Conservation (phyloP, 2,329 filamentous ascomycete species). For the Monilinia polystroma region DNA sequence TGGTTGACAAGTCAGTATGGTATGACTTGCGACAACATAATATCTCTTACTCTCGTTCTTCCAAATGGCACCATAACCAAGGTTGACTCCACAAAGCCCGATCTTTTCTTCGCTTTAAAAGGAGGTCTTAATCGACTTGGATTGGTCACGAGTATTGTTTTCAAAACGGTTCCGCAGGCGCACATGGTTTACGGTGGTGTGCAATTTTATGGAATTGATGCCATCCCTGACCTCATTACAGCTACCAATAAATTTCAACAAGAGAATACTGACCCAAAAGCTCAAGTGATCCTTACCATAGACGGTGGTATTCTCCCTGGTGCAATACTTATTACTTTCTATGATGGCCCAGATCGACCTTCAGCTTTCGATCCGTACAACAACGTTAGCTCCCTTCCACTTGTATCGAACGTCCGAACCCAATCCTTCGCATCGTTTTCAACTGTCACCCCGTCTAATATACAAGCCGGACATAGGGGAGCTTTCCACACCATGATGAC, state of each 20-base stretch:
- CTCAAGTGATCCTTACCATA: conserved; percentile 38
- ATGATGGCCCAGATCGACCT: conserved; percentile 38
- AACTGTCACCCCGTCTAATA: conserved; percentile 27
- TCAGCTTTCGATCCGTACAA: conserved; percentile 32
- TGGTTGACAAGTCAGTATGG: conserved; percentile 35
- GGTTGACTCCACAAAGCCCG: conserved; percentile 37
- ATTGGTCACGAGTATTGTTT: conserved; percentile 38
- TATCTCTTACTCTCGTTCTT: conserved; percentile 32
- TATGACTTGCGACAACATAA: conserved; percentile 42
- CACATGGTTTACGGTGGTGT: conserved; percentile 31
- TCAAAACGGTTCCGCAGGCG: conserved; percentile 41
- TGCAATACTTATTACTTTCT: conserved; percentile 34
- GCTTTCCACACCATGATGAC: conserved; percentile 39
- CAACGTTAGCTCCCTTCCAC: conserved; percentile 25
- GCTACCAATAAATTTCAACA: conserved; percentile 35
- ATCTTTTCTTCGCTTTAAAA: conserved; percentile 41
- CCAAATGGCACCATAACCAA: conserved; percentile 38
- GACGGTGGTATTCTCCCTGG: conserved; percentile 25
- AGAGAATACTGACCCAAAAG: conserved; percentile 36
- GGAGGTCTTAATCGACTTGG: conserved; percentile 34
- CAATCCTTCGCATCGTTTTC: conserved; percentile 26
- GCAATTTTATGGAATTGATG: conserved; percentile 36
- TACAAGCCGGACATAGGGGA: conserved; percentile 32
- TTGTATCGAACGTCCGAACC: not conserved
- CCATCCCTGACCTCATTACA: conserved; percentile 32